Base-by-base conservation (phyloP, 2,329 filamentous ascomycete genomes). In the Venturia carpophila region DNA sequence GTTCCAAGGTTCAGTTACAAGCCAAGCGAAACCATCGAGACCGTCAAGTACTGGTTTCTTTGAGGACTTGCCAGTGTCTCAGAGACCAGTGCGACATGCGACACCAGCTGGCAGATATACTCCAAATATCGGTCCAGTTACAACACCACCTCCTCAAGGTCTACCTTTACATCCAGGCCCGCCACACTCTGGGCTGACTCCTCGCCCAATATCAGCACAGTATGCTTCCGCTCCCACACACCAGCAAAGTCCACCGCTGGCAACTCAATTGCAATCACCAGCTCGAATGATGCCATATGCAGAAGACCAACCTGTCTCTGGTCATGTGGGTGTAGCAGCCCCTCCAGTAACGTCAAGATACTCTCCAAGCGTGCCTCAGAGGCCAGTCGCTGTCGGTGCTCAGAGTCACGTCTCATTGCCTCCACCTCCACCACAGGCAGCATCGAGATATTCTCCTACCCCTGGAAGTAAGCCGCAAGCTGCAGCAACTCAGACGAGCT, bases 41-140 rank as follows among this genome's bases (percentile, higher is more conserved):
- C 64, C n/a, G 37, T 66, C 67, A 43, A 74, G 73, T 4, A 75
- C 69, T 65, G 78, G 77, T 13, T 81, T 82, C 70, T 82, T 82
- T 64, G 79, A 75, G 24, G 80, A 82, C 66, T 70, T 82, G 5
- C 79, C 79, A 24, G 69, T 80, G 13, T 73, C 74, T 0, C 69
- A 75, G 0, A 80, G 79, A 67, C 74, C 78, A 19, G 75, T 73
- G 17, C n/a, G 63, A 39, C 67, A 70, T 62, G 70, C 60, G 24
- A 60, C 67, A 43, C 67, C 73, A n/a, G 70, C 75, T 17, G 73
- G 75, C 60, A 71, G 75, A 60, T 76, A 76, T 65, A 75, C 75
- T 24, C 74, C 75, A n/a, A 74, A 75, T 19, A 27, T 43, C 21
- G 47, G 37, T 30, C 34, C 65, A n/a, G 60, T 66, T 21, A 62